Evolutionary conservation across 2,329 filamentous ascomycete species (phyloP), one percentile per base, ranked within the genome.

Genomic region (Colletotrichum musicola): DNA sequence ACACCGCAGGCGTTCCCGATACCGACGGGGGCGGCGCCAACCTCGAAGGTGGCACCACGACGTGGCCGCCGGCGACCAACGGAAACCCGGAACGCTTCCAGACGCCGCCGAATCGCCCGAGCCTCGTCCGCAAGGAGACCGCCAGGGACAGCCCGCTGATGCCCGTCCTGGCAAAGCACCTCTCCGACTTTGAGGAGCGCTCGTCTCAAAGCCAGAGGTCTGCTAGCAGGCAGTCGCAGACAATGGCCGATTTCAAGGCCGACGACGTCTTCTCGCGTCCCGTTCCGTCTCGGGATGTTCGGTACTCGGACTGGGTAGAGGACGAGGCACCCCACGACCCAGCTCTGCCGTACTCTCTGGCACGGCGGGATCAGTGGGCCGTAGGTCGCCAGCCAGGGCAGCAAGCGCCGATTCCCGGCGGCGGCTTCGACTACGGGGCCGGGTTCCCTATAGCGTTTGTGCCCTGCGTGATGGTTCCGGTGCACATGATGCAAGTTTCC

Each of bases 171-270:
- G 30, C 25, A 6, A 62, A 62, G 16, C 49, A 62, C 14, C 35
- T 62, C 12, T 62, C 59, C 49, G 59, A 62, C 6, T 62, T 44
- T 16, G 59, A 62, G 40, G n/a, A 62, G 38, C 16, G 42, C 20
- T 5, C 20, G 1, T 14, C 10, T 22, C 30, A 51, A 18, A 4
- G 10, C 22, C 30, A 42, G 9, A 30, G 9, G 35, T 42, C 58
- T 27, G 20, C 18, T n/a, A 40, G 20, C 6, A 12, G 30, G 20
- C 47, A 16, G 35, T 5, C 50, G 6, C 51, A 18, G 38, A 13
- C 10, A 1, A 4, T 18, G 22, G 22, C 18, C 4, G 12, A 16
- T 16, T 44, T 18, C 16, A 30, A 16, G 14, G 7, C 6, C 47
- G 16, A 53, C n/a, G 38, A 46, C 27, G 9, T 18, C 6, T 44